A percentile compares a stretch with the other conserved stretches of the same genome.
Conservation (phyloP, 2,329 filamentous ascomycete genomes). For the Pseudogymnoascus sp. region DNA sequence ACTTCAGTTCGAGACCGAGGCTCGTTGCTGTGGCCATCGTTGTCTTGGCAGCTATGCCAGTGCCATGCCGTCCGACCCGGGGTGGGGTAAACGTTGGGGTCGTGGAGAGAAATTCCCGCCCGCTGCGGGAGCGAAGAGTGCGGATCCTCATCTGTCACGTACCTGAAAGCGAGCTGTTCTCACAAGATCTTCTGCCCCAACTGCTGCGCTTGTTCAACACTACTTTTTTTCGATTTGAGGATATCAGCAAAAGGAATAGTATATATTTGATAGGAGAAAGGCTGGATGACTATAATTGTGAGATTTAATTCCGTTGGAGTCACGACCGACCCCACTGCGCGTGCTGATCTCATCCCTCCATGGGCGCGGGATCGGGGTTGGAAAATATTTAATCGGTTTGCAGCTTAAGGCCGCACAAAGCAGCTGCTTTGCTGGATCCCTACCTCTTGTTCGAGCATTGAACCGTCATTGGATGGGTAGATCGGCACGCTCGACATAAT, state of each 20-base stretch:
- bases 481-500: constrained; percentile 2
- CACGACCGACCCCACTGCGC: neutral
- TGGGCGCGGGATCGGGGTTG: neutral
- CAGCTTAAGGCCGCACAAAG: neutral
- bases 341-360: neutral
- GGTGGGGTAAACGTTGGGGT: neutral
- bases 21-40: neutral
- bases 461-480: neutral
- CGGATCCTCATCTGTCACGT: neutral
- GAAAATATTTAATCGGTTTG: neutral
- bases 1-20: neutral
- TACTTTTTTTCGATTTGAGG: neutral
- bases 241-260: neutral
- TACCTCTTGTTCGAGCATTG: neutral
- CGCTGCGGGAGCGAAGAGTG: neutral
- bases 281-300: neutral
- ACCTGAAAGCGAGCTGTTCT: neutral
- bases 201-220: neutral
- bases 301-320: neutral
- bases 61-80: neutral
- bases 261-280: neutral
- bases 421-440: neutral
- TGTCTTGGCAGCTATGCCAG: neutral
- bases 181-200: neutral
- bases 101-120: neutral